Base-by-base conservation (phyloP, 1,284 basidiomycete species). In the Naganishia liquefaciens region DNA sequence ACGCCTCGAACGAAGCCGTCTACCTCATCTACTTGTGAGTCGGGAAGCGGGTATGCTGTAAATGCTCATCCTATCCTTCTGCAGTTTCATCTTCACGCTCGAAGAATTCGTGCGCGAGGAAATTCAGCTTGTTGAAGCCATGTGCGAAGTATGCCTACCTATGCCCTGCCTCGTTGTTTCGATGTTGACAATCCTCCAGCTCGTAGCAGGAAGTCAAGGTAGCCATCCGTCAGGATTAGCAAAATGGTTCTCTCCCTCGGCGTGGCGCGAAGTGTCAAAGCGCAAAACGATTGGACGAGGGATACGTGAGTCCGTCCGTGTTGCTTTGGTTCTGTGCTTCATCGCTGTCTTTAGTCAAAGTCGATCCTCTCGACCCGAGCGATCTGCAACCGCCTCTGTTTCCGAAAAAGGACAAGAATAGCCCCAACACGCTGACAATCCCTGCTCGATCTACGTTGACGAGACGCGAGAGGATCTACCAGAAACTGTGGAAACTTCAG, bases 21-120 rank as follows among this genome's bases (percentile, higher is more conserved):
- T 93, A 95, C 74, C 77, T 93, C 27, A 87, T 94, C 5, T 95
- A 94, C 75, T 94, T 92, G 91, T 93, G 69, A 74, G 90, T 83
- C 50, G 37, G 39, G 21, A n/a, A 51, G 43, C 6, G 17, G 6
- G 23, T 10, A 0, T 57, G 13, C 23, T 15, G 21, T 9, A 21
- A 3, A 25, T 15, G 25, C 19, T 5, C 9, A 15, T 4, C 21
- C 11, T 17, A 15, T 4, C 21, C 11, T 1, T 37, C 23, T 44
- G 40, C 39, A 93, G 91, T 80, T 93, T 93, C 78, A 88, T 94
- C 66, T 96, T 95, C 77, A 94, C 91, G 0, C 77, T 95, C 49
- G 91, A 96, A 77, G 93, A 96, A 74, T 95, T 95, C 74, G 85
- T 90, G 6, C 81, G 84, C 65, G 93, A 96, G 75, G 79, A 94